Conservation (phyloP, 2,329 filamentous ascomycete species). For the Nigrospora sphaerica region DNA sequence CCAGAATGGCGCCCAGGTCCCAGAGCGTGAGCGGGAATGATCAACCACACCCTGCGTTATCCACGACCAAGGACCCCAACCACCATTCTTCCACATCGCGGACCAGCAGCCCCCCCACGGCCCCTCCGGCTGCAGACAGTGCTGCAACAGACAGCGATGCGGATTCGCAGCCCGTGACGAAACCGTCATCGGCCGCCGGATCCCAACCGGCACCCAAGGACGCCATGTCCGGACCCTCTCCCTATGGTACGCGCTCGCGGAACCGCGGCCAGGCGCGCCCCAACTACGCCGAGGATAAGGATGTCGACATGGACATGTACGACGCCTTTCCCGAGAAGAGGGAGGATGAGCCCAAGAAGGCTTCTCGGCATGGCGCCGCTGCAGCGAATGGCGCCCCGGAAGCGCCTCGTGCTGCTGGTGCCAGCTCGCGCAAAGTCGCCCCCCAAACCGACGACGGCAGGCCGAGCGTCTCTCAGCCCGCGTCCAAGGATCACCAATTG, state of each 20-base stretch:
- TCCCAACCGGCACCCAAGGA: constrained; percentile 43
- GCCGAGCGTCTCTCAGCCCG: constrained; percentile 13
- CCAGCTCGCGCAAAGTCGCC: constrained; percentile 32
- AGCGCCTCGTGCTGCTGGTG: constrained; percentile 17
- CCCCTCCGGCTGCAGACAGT: constrained; percentile 15
- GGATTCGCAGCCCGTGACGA: constrained; percentile 39
- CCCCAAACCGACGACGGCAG: constrained; percentile 20
- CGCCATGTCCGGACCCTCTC: constrained; percentile 48
- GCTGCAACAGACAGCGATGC: constrained; percentile 20
- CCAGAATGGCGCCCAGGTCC: constrained; percentile 26
- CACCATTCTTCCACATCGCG: constrained; percentile 21
- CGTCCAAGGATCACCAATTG: constrained; percentile 16
- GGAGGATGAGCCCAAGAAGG: constrained; percentile 51
- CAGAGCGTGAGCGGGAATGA: constrained; percentile 20
- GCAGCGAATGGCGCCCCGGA: constrained; percentile 22
- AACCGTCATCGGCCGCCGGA: constrained; percentile 33
- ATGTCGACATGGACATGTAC: constrained; percentile 79
- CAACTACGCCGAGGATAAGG: constrained; percentile 93
- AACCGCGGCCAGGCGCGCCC: constrained; percentile 76
- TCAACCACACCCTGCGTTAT: constrained; percentile 26
- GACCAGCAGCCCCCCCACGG: constrained; percentile 17
- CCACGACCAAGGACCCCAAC: constrained; percentile 20
- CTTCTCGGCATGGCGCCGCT: constrained; percentile 37
- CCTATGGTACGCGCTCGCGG: constrained; percentile 89
- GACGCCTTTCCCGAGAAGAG: constrained; percentile 57